A percentile compares a stretch with the other conserved stretches of the same genome.
phyloP scores from a whole-genome alignment of 2,329 filamentous ascomycete genomes.

The Exophiala phaeomuriformis region DNA sequence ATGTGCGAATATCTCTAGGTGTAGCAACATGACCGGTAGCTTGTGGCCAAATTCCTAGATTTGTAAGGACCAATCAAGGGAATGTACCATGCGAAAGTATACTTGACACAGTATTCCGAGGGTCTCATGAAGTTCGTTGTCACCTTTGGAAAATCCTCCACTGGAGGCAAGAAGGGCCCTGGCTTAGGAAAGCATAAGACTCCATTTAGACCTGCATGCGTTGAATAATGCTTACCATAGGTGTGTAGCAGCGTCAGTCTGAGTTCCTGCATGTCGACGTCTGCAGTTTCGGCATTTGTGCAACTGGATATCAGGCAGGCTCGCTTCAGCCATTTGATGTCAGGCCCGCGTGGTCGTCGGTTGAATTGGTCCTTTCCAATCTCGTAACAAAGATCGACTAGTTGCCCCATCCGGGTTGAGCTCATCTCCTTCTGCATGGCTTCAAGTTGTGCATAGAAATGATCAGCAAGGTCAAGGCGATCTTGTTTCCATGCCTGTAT shows the following conservation, averaged over 20 bases:
- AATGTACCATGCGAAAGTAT: neutral
- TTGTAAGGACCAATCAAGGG: neutral
- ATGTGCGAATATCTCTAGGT: constrained; percentile 56
- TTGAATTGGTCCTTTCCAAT: constrained; percentile 58
- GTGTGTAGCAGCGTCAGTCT: constrained; percentile 60
- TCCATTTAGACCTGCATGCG: neutral
- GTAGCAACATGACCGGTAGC: constrained; percentile 59
- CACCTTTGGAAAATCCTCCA: neutral
- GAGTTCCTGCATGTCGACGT: constrained; percentile 56
- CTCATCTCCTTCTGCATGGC: constrained; percentile 39
- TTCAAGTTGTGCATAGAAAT: constrained; percentile 60
- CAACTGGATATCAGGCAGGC: constrained; percentile 53
- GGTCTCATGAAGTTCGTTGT: neutral
- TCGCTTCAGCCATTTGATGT: constrained; percentile 66
- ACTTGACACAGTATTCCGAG: constrained; percentile 11
- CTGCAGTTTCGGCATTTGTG: constrained; percentile 50
- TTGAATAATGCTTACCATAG: constrained; percentile 41
- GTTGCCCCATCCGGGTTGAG: constrained; percentile 48
- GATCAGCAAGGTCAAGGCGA: constrained; percentile 67
- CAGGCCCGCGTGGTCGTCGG: constrained; percentile 48
- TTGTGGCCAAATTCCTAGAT: constrained; percentile 52
- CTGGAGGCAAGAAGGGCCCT: constrained; percentile 22
- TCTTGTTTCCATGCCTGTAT: constrained; percentile 67
- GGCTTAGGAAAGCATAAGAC: constrained; percentile 20
- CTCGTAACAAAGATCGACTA: constrained; percentile 63